Percentiles rank a stretch among this genome's conserved stretches.
These are phyloP conservation scores for Zalaria obscura DNA, from an alignment of 2,329 filamentous ascomycete genomes.

Conservation along the genomic window DNA sequence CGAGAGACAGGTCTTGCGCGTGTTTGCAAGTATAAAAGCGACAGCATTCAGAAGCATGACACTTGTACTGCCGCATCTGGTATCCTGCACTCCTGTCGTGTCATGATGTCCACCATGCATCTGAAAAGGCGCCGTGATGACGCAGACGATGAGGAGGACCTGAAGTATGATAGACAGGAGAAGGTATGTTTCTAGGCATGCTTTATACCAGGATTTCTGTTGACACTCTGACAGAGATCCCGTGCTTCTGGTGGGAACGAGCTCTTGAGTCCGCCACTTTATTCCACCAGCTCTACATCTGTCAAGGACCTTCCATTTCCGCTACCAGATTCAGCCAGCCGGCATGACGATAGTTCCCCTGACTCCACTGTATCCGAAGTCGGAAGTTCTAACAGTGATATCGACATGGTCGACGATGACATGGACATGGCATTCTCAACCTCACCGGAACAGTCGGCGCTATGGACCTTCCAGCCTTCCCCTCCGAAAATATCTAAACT, in stretches of 20 bases:
- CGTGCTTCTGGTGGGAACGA: background rate
- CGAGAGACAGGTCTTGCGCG: no score
- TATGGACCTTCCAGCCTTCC: slow-evolving; percentile 2
- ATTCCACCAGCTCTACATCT: background rate
- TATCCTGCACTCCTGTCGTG: background rate
- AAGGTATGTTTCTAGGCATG: slow-evolving; percentile 1
- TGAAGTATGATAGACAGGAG: slow-evolving; percentile 1
- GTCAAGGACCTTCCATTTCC: background rate
- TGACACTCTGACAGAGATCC: background rate
- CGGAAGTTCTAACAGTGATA: slow-evolving; percentile 5
- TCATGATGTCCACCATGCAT: slow-evolving; percentile 4
- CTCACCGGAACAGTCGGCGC: slow-evolving; percentile 1
- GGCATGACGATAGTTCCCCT: slow-evolving; percentile 1
- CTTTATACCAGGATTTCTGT: no score
- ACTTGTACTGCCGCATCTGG: no score
- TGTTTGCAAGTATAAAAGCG: no score
- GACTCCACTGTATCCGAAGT: slow-evolving; percentile 3
- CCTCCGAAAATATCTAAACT: background rate
- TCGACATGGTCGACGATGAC: slow-evolving; percentile 6
- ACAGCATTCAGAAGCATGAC: no score
- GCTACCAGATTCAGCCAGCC: background rate
- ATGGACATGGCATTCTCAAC: slow-evolving; percentile 2
- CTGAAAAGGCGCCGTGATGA: slow-evolving; percentile 3
- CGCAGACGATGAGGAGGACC: background rate
- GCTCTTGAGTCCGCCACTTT: background rate